Evolutionary conservation across 2,329 filamentous ascomycete genomes (phyloP).

Genomic region (Rhynchosporium secalis): DNA sequence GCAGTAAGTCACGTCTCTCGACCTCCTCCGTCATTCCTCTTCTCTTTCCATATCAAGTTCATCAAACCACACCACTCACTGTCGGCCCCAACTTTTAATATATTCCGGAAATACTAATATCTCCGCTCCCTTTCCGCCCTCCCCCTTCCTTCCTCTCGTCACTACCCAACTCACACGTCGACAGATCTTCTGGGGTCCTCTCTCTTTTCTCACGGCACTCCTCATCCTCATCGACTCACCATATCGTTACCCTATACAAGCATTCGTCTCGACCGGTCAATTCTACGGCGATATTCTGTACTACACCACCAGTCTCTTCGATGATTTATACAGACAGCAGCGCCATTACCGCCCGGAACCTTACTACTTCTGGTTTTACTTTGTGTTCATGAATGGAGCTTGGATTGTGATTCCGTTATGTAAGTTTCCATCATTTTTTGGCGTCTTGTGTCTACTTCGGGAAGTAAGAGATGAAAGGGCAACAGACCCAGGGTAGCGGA

Average conservation of each 20-base stretch:
- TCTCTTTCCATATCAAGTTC: too few species aligned
- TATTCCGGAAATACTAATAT: too few species aligned
- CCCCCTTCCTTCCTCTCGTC: background rate
- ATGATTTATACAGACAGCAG: conserved; percentile 47
- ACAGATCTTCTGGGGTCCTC: conserved; percentile 58
- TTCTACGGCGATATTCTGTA: conserved; percentile 57
- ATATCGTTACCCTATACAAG: conserved; percentile 53
- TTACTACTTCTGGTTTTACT: conserved; percentile 65
- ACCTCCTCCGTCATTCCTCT: too few species aligned
- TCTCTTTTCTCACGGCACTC: conserved; percentile 52
- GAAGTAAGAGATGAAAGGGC: too few species aligned
- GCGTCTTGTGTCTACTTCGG: too few species aligned
- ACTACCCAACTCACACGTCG: background rate
- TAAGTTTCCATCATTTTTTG: conserved; percentile 41
- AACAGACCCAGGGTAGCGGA: too few species aligned
- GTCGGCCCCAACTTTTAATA: background rate
- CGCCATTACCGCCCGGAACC: conserved; percentile 59
- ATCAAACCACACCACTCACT: background rate
- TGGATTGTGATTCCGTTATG: conserved; percentile 59
- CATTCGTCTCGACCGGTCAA: conserved; percentile 41
- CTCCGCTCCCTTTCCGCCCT: background rate
- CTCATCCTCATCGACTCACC: conserved; percentile 47
- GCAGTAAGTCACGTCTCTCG: conserved; percentile 39
- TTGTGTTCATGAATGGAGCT: conserved; percentile 59
- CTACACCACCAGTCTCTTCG: conserved; percentile 57